Evolutionary conservation across 805 yeast genomes (phyloP), one percentile per base, ranked within the genome.

Genomic region (Metschnikowia arizonensis): DNA sequence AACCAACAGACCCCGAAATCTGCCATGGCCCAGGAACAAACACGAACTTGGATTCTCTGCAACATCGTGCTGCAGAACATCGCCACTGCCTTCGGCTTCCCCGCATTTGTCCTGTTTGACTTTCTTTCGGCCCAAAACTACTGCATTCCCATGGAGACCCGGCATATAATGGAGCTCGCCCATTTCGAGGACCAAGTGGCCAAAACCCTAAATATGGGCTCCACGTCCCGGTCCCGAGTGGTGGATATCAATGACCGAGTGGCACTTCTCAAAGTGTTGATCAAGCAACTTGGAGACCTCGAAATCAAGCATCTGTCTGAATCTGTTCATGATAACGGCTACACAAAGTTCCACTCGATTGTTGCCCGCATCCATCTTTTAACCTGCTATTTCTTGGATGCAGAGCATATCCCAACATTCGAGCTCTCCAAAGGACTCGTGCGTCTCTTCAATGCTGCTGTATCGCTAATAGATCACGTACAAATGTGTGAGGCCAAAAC

Each of bases 21-120:
- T 38, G 65, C 65, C 29, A 63, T 81, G 57, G 63, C 85, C 12
- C 77, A 77, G 23, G 99, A 93, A 64, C 95, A 88, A 57, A 74
- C 82, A 28, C 77, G 83, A 48, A 91, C 99, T 0, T 91, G 99
- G 99, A 79, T 88, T n/a, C 79, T 88, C 9, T 88, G 97, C 59
- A 93, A 93, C 60, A 77, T 87, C 18, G 95, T 87, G 0, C 85
- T 95, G 2, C 98, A 93, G 63, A 78, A 84, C 2, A 82, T 93
- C 49, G 96, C 96, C 3, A 81, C 95, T 2, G 83, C 95, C 9
- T 88, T 89, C 66, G 99, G 99, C 15, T 90, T 85, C 59, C 99
- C 98, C 0, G 88, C 95, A 0, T 89, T 88, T 64, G 90, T 87
- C 3, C 87, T 83, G 48, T 86, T 89, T 58, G 96, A 88, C 60